phyloP scores from a whole-genome alignment of 805 yeast genomes.

The Danielozyma ontarioensis region DNA sequence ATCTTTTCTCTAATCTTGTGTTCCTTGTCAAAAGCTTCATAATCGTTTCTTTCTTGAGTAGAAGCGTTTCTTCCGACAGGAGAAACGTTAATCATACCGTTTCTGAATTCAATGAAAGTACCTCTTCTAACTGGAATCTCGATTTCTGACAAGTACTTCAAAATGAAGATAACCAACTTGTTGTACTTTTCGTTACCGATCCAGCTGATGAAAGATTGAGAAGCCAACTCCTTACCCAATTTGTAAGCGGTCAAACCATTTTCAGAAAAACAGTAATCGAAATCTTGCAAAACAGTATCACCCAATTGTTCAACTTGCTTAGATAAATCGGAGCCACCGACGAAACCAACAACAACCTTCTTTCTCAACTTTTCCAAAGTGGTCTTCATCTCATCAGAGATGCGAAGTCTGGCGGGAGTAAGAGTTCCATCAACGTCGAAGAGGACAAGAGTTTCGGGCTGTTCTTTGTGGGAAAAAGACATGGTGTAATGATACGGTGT shows the following conservation, averaged over 20 bases:
- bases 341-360: constrained; percentile 94
- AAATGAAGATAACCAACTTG: constrained; percentile 77
- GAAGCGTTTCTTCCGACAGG: constrained; percentile 99
- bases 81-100: constrained; percentile 97
- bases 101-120: constrained; percentile 97
- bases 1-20: constrained; percentile 78
- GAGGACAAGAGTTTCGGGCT: constrained; percentile 82
- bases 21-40: constrained; percentile 75
- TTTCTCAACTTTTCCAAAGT: constrained; percentile 72
- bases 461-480: constrained; percentile 70
- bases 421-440: constrained; percentile 98
- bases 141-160: constrained; percentile 76
- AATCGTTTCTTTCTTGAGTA: constrained; percentile 88
- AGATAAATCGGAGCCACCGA: constrained; percentile 92
- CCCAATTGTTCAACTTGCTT: constrained; percentile 98
- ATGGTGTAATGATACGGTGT: no score
- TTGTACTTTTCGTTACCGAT: constrained; percentile 94
- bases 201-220: constrained; percentile 93
- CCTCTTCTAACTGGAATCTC: constrained; percentile 98
- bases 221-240: constrained; percentile 78
- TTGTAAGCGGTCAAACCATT: constrained; percentile 98
- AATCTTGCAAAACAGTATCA: constrained; percentile 62
- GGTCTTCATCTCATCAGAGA: constrained; percentile 73
- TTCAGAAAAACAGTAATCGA: constrained; percentile 95
- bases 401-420: constrained; percentile 88